phyloP scores from a whole-genome alignment of 78 protist genomes.

The Dictyostelium purpureum region DNA sequence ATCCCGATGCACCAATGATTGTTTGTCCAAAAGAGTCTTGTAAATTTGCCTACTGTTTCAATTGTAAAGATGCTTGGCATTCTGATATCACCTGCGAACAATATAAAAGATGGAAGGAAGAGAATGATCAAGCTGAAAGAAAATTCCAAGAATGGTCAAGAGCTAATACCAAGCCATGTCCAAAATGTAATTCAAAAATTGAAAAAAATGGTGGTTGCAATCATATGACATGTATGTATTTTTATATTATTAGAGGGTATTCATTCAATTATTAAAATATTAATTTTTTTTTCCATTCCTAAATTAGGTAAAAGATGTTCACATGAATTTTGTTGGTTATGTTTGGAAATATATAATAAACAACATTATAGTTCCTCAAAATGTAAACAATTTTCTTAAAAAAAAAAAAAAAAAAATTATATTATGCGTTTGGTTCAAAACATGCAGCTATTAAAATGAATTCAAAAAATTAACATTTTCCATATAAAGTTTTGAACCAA shows the following conservation, averaged over 20 bases:
- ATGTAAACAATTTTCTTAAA: conserved; percentile 53
- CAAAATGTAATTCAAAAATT: conserved; percentile 62
- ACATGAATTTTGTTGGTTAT: conserved; percentile 60
- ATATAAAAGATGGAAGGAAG: conserved; percentile 10
- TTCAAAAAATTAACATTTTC: no score
- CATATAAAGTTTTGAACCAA: no score
- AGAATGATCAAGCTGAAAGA: conserved; percentile 20
- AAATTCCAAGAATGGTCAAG: conserved; percentile 15
- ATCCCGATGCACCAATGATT: neutral
- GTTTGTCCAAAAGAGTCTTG: conserved; percentile 33
- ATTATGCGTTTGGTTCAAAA: neutral
- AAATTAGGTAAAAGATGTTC: neutral
- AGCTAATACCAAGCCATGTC: conserved; percentile 69
- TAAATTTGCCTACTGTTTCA: conserved; percentile 65
- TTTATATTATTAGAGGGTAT: neutral
- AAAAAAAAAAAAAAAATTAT: neutral
- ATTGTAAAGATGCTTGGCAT: conserved; percentile 42
- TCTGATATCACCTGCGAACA: conserved; percentile 34
- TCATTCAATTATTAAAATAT: neutral
- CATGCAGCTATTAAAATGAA: neutral
- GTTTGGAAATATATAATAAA: neutral
- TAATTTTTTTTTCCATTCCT: neutral
- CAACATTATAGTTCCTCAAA: neutral
- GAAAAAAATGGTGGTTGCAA: conserved; percentile 89
- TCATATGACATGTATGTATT: conserved; percentile 80